phyloP scores from a whole-genome alignment of 1,284 basidiomycete species.

The Fistulinella cinereoalba region DNA sequence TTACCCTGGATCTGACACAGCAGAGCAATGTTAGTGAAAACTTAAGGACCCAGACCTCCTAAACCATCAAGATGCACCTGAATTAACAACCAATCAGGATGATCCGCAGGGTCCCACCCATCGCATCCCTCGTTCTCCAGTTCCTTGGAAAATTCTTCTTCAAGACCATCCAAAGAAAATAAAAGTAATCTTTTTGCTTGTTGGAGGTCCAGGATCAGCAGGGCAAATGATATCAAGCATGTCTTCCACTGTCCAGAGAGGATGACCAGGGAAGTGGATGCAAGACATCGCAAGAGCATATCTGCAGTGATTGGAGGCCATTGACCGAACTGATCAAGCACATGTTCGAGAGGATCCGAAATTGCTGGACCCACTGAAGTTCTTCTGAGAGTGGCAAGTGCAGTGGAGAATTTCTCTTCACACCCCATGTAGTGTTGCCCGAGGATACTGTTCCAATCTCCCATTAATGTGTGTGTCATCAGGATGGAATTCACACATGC shows the following conservation, averaged over 20 bases:
- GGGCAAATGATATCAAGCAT: constrained; percentile 27
- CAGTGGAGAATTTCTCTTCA: not conserved
- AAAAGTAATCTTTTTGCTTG: constrained; percentile 23
- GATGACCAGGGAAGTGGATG: constrained; percentile 10
- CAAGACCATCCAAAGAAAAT: constrained; percentile 1
- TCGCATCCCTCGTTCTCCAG: constrained; percentile 24
- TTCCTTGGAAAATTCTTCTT: constrained; percentile 36
- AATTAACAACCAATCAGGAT: constrained; percentile 46
- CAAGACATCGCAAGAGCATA: constrained; percentile 27
- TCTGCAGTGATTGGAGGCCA: constrained; percentile 32
- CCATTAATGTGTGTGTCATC: not conserved
- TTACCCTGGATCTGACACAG: constrained; percentile 41
- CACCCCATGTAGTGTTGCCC: constrained; percentile 6
- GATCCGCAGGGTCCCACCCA: constrained; percentile 10
- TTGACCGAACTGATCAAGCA: constrained; percentile 19
- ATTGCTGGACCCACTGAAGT: not conserved
- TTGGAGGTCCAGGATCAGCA: constrained; percentile 33
- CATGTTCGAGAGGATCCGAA: constrained; percentile 9
- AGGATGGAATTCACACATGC: not conserved
- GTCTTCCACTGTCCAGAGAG: constrained; percentile 28
- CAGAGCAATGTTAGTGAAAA: not conserved
- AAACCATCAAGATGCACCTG: constrained; percentile 33
- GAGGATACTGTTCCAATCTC: constrained; percentile 10
- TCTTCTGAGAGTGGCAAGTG: constrained; percentile 8
- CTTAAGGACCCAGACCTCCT: not conserved